Evolutionary conservation across 441 rosid species (phyloP).

Genomic region (Erodium trifolium): DNA sequence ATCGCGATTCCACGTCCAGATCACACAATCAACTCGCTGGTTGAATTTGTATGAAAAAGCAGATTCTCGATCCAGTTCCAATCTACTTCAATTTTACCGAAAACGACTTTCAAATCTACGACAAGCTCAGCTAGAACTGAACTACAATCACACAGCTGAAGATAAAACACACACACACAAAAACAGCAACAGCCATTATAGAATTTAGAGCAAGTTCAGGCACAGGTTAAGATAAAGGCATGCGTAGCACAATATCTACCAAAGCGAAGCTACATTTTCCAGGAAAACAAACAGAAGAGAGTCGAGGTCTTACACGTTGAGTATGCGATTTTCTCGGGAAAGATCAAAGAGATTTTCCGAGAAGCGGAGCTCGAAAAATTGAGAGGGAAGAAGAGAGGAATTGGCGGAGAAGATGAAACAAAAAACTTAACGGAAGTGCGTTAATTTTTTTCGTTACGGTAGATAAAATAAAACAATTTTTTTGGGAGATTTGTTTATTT

Average conservation of each 20-base stretch:
- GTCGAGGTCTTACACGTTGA: not conserved
- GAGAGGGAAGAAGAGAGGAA: not conserved
- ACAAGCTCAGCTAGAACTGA: not conserved
- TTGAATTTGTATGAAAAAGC: too few species aligned
- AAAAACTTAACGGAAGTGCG: too few species aligned
- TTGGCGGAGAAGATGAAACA: too few species aligned
- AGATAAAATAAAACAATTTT: too few species aligned
- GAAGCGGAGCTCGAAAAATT: not conserved
- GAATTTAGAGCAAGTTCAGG: not conserved
- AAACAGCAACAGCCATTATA: too few species aligned
- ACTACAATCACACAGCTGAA: not conserved
- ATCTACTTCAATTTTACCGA: not conserved
- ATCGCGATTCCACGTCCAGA: not conserved
- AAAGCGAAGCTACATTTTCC: not conserved
- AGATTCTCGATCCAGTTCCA: not conserved
- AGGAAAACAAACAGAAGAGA: not conserved
- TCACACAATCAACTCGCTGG: not conserved
- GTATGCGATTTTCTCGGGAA: not conserved
- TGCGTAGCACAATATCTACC: not conserved
- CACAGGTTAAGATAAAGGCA: not conserved
- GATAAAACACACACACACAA: not conserved
- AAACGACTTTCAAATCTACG: not conserved
- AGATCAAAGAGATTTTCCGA: constrained; percentile 8
- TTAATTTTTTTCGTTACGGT: too few species aligned
- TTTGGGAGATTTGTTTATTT: too few species aligned